Conservation (phyloP, 2,329 filamentous ascomycete species). For the Colletotrichum sojae region DNA sequence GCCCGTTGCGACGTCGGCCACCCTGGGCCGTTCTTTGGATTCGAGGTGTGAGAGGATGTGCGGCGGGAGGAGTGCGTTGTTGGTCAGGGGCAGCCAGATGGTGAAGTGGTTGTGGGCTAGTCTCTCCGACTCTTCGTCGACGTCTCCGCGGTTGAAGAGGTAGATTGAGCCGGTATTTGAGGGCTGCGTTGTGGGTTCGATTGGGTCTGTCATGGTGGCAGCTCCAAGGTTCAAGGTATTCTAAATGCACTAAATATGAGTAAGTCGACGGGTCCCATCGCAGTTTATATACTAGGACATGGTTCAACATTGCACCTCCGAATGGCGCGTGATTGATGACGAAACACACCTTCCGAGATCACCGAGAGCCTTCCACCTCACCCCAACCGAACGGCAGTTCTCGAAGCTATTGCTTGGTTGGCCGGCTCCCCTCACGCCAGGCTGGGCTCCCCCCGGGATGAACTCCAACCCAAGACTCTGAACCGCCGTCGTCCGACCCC, state of each 20-base stretch:
- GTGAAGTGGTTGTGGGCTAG: slow-evolving; percentile 37
- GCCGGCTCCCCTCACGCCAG: too few relatives aligned
- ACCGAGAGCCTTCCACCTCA: background rate
- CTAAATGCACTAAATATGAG: too few relatives aligned
- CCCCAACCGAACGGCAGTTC: too few relatives aligned
- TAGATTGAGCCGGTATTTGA: slow-evolving; percentile 33
- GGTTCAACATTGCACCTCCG: background rate
- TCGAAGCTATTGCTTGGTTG: too few relatives aligned
- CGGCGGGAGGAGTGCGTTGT: slow-evolving; percentile 23
- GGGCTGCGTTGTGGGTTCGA: background rate
- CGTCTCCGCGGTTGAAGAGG: slow-evolving; percentile 26
- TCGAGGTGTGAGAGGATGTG: slow-evolving; percentile 19
- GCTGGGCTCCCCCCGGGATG: too few relatives aligned
- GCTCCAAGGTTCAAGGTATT: background rate
- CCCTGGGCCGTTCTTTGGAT: background rate
- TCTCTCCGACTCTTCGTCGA: slow-evolving; percentile 33
- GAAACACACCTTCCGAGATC: background rate
- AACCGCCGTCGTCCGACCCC: too few relatives aligned
- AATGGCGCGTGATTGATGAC: background rate
- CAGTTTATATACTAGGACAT: background rate
- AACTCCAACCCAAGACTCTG: too few relatives aligned
- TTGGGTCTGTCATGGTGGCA: background rate
- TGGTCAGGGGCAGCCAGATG: slow-evolving; percentile 32
- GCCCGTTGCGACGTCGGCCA: slow-evolving; percentile 44
- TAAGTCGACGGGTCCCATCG: too few relatives aligned